Percentiles rank a stretch among this genome's conserved stretches.
Evolutionary conservation across 768 basidiomycete species (phyloP).

Genomic region (Phanerochaete sordida): DNA sequence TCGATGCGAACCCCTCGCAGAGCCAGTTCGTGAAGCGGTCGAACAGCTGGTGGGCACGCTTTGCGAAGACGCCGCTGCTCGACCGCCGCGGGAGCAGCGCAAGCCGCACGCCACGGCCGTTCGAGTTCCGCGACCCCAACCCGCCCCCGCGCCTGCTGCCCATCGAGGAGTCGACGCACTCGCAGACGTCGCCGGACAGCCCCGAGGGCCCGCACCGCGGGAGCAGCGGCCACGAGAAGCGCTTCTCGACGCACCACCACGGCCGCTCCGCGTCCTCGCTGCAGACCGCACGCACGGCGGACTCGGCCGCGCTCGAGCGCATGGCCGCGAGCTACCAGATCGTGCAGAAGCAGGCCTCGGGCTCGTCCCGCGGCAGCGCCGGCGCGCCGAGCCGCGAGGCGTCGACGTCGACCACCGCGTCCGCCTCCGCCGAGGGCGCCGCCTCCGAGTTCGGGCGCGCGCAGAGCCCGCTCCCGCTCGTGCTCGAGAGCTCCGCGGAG

Average conservation of each 20-base stretch:
- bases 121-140: conserved; percentile 76
- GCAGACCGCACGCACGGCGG: conserved; percentile 58
- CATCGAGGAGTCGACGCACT: conserved; percentile 51
- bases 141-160: conserved; percentile 64
- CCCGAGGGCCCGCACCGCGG: conserved; percentile 1
- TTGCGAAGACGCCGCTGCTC: conserved; percentile 62
- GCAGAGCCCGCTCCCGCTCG: conserved; percentile 3
- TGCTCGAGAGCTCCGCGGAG: conserved; percentile 2
- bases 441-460: neutral
- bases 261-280: conserved; percentile 39
- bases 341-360: conserved; percentile 41
- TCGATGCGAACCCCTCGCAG: conserved; percentile 38
- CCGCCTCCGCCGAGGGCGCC: neutral
- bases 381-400: conserved; percentile 3
- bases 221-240: conserved; percentile 9
- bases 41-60: conserved; percentile 77
- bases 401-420: neutral
- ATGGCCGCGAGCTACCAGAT: conserved; percentile 70
- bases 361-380: conserved; percentile 15
- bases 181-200: conserved; percentile 18
- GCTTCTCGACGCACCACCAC: conserved; percentile 26
- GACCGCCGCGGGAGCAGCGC: conserved; percentile 50
- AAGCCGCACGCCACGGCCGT: conserved; percentile 17
- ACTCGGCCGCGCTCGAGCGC: conserved; percentile 65
- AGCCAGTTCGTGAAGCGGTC: conserved; percentile 50